Evolutionary conservation across 2,329 filamentous ascomycete species (phyloP).

Genomic region (Penicillium sp.): DNA sequence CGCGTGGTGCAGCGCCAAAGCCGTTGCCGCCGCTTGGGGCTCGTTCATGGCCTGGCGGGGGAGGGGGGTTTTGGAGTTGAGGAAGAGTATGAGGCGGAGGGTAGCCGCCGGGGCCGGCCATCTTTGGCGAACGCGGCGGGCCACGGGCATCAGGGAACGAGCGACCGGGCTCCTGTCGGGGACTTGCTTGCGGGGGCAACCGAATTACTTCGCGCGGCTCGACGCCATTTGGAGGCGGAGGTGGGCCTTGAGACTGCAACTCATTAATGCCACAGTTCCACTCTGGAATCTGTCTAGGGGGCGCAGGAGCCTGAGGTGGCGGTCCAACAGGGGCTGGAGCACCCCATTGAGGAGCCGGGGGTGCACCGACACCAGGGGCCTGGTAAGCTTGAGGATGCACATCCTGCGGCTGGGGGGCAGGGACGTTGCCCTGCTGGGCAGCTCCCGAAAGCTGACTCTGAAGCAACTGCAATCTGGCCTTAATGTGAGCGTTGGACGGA

Average conservation of each 20-base stretch:
- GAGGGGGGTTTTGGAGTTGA: slow-evolving; percentile 46
- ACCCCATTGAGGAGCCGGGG: slow-evolving; percentile 84
- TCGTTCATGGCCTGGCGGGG: slow-evolving; percentile 37
- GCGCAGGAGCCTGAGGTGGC: slow-evolving; percentile 56
- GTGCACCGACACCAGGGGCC: slow-evolving; percentile 70
- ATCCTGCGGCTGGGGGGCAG: slow-evolving; percentile 73
- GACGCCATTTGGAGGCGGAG: slow-evolving; percentile 65
- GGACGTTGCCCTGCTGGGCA: slow-evolving; percentile 67
- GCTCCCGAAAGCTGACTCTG: slow-evolving; percentile 66
- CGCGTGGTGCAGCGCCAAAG: slow-evolving; percentile 38
- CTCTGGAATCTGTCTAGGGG: slow-evolving; percentile 55
- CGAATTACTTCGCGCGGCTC: slow-evolving; percentile 70
- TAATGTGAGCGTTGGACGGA: slow-evolving; percentile 89
- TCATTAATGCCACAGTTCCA: slow-evolving; percentile 68
- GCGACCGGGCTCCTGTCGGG: slow-evolving; percentile 65
- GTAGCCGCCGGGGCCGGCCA: slow-evolving; percentile 50
- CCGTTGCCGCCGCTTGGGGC: slow-evolving; percentile 27
- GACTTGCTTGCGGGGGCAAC: slow-evolving; percentile 67
- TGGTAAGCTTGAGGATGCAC: slow-evolving; percentile 95
- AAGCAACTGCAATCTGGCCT: slow-evolving; percentile 82
- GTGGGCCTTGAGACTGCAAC: slow-evolving; percentile 55
- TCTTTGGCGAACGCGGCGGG: slow-evolving; percentile 56
- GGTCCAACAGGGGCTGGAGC: slow-evolving; percentile 55
- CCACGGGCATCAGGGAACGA: slow-evolving; percentile 60
- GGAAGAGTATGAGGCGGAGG: slow-evolving; percentile 46